Percentiles rank a stretch among this genome's conserved stretches.
phyloP scores from a whole-genome alignment of 495 filamentous ascomycete genomes.

The Talaromyces ruber region DNA sequence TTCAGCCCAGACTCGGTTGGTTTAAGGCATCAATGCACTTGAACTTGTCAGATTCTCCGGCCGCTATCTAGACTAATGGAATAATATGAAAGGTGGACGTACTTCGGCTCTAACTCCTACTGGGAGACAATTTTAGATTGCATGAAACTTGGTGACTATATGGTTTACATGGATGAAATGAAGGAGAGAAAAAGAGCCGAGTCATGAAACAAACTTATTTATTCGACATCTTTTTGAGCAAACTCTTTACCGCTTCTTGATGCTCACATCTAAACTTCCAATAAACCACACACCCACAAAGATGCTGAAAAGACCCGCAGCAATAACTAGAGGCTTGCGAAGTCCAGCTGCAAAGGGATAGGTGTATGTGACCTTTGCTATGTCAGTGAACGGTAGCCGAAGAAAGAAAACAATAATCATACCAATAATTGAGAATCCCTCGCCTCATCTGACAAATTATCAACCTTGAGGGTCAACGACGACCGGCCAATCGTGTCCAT shows the following conservation, averaged over 20 bases:
- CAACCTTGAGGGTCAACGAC: conserved; percentile 67
- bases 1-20: neutral
- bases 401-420: conserved; percentile 14
- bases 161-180: conserved; percentile 1
- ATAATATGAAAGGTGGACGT: neutral
- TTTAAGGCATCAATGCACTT: neutral
- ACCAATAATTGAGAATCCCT: conserved; percentile 71
- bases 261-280: conserved; percentile 67
- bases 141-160: neutral
- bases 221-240: neutral
- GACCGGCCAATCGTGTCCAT: conserved; percentile 91
- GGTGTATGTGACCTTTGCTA: conserved; percentile 56
- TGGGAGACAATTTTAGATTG: neutral
- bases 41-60: neutral
- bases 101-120: neutral
- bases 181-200: neutral
- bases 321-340: conserved; percentile 80
- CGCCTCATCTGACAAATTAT: conserved; percentile 81
- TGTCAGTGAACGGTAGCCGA: neutral
- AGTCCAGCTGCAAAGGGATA: conserved; percentile 66
- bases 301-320: conserved; percentile 61
- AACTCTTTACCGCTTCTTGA: conserved; percentile 42
- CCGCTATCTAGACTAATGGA: neutral
- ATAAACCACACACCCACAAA: conserved; percentile 72
- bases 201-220: conserved; percentile 1